Base-by-base conservation (phyloP, 345 rosid species). In the Salix purpurea region DNA sequence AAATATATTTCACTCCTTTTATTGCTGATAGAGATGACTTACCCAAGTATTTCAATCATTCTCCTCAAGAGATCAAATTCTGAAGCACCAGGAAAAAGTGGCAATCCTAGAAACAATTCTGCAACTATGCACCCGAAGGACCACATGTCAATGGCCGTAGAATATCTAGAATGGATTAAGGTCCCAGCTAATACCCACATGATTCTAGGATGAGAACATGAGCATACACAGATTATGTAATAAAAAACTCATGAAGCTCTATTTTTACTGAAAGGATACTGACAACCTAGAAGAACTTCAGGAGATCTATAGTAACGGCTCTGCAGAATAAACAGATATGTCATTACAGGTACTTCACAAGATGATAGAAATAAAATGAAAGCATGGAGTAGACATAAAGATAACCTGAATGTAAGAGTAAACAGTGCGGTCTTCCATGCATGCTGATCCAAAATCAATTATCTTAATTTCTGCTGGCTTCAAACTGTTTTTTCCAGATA, bases 71-170 rank as follows among this genome's bases (percentile, higher is more conserved):
- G 91, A 87, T 94, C 98, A 84, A 94, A 94, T 82, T 96, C 99
- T 79, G 99, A 96, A 79, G 95, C 97, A 85, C 99, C 99, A 61
- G 99, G 98, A 83, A 96, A 96, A 60, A 96, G 87, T 8, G 99
- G 99, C 86, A 94, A 83, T 77, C 99, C 99, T 75, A 96, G 91
- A 87, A 92, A 96, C 76, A 96, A 85, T 82, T 96, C 99, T n/a
- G 99, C 99, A 4, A 96, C 99, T 80, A 96, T 92, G 90, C 99
- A 96, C 61, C 99, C 99, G 77, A 93, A 90, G 83, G 99, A 96
- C 99, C 98, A 96, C 99, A 96, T 96, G 85, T 96, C 99, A 72
- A 94, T 94, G 80, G 94, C 92, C 11, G 98, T 94, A 42, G 97
- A 89, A 86, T 96, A 96, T 94, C 99, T 96, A 74, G 42, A 69